Base-by-base conservation (phyloP, 2,329 filamentous ascomycete genomes). In the Sclerotinia glacialis region DNA sequence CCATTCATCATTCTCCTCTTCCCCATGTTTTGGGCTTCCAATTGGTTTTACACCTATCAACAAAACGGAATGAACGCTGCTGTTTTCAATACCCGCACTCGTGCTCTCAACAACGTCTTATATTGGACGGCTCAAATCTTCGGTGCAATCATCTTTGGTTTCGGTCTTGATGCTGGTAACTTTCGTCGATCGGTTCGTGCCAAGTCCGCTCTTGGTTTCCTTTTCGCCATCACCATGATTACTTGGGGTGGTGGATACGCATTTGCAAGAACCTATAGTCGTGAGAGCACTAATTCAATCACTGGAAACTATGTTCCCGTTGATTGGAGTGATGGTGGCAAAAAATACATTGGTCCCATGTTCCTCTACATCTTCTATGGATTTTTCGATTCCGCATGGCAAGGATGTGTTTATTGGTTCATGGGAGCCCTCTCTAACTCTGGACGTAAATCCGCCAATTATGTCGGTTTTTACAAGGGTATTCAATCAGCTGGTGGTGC, bases 391-490 rank as follows among this genome's bases (percentile, higher is more conserved):
- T 92, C 93, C 53, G 86, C 88, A 65, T 97, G 92, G 89, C 94
- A 98, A 81, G 94, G 92, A 0, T 88, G 83, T 74, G 88, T 93
- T 60, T 97, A 98, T 83, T 97, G 93, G 93, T 93, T 90, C 81
- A 97, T 98, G 90, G 94, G 94, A 61, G 86, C 93, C 9, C 83
- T 97, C 53, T 93, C 91, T 76, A 98, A 98, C 85, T 96, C 94
- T 70, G 87, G 91, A 68, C 92, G 93, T 78, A 94, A 93, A 78
- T 86, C 94, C 37, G 93, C 94, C 80, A 97, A 97, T 82, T 90
- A 94, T 75, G 90, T 92, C 52, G 93, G 91, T 69, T 93, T 91
- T 82, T 95, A 95, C 85, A 95, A 95, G 81, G 89, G 89, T 61
- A 90, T 96, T 70, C 92, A 96, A 78, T 94, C 91, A n/a, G 91